Conservation (phyloP, 164 flowering plant species). For the Pachysandra terminalis region DNA sequence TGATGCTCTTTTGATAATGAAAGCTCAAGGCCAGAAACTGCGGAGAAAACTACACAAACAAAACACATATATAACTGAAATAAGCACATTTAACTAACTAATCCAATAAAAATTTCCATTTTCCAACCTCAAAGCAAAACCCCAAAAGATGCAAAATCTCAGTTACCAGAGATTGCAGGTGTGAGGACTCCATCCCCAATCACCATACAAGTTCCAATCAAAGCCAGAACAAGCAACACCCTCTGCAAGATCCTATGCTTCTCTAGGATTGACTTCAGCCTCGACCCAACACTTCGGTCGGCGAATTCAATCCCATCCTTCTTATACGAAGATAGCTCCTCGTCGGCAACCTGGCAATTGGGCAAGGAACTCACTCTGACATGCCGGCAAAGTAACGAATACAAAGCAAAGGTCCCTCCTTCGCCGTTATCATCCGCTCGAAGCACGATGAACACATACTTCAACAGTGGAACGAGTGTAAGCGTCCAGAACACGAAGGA, state of each 20-base stretch:
- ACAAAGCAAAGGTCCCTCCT: conserved; percentile 81
- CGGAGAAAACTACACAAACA: conserved; percentile 63
- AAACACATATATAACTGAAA: too few relatives aligned
- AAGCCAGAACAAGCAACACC: conserved; percentile 54
- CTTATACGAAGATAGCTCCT: conserved; percentile 59
- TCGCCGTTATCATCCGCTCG: conserved; percentile 76
- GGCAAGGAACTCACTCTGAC: conserved; percentile 59
- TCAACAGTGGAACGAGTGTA: conserved; percentile 53
- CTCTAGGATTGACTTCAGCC: conserved; percentile 57
- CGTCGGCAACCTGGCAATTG: conserved; percentile 66
- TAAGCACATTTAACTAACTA: conserved; percentile 4
- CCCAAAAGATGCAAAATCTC: neutral
- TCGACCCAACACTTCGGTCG: conserved; percentile 23
- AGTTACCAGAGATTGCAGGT: conserved; percentile 67
- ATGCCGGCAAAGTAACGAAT: conserved; percentile 63
- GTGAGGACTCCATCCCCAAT: conserved; percentile 82
- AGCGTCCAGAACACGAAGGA: conserved; percentile 71
- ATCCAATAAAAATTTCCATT: neutral
- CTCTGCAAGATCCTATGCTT: conserved; percentile 51
- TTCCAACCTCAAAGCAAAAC: conserved; percentile 1
- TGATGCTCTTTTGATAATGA: conserved; percentile 64
- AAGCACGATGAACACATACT: conserved; percentile 67
- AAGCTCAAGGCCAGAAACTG: conserved; percentile 73
- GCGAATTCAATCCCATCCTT: conserved; percentile 29
- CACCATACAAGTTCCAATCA: conserved; percentile 81